Conservation (phyloP, 2,329 filamentous ascomycete genomes). For the Rachicladosporium sp. region DNA sequence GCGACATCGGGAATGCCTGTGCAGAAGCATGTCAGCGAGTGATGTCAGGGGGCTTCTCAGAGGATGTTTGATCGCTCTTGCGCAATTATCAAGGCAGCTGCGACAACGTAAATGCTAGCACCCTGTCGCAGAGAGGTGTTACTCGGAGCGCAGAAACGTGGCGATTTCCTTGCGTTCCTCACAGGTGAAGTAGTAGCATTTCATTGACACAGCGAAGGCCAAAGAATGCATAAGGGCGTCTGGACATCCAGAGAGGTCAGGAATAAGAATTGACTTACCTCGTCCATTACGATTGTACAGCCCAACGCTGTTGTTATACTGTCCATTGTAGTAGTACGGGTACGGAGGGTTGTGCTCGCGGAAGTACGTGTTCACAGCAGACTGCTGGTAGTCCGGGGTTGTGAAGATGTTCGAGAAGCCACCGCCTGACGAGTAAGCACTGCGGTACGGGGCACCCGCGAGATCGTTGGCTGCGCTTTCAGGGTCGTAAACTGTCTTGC, state of each 20-base stretch:
- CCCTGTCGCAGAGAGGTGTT: too few species aligned
- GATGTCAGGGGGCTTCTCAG: too few species aligned
- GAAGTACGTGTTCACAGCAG: constrained; percentile 31
- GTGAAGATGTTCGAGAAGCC: constrained; percentile 40
- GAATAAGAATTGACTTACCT: constrained; percentile 12
- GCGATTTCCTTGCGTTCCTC: too few species aligned
- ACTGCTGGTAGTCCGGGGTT: constrained; percentile 36
- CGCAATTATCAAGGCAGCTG: constrained; percentile 8
- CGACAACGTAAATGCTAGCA: constrained; percentile 13
- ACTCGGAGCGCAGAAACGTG: too few species aligned
- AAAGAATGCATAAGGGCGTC: too few species aligned
- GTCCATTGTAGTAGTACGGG: constrained; percentile 23
- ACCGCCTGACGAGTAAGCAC: constrained; percentile 25
- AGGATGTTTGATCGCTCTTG: too few species aligned
- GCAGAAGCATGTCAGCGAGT: too few species aligned
- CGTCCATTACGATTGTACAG: constrained; percentile 17
- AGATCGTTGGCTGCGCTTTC: constrained; percentile 9
- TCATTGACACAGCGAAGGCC: too few species aligned
- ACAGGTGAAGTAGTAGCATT: too few species aligned
- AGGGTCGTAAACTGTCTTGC: constrained; percentile 15
- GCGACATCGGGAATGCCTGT: constrained; percentile 30
- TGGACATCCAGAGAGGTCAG: too few species aligned
- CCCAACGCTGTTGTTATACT: constrained; percentile 34
- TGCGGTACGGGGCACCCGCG: constrained; percentile 7
- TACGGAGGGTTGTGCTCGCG: constrained; percentile 30